phyloP scores from a whole-genome alignment of 306 rosid genomes.

The Cotoneaster glaucophyllus region DNA sequence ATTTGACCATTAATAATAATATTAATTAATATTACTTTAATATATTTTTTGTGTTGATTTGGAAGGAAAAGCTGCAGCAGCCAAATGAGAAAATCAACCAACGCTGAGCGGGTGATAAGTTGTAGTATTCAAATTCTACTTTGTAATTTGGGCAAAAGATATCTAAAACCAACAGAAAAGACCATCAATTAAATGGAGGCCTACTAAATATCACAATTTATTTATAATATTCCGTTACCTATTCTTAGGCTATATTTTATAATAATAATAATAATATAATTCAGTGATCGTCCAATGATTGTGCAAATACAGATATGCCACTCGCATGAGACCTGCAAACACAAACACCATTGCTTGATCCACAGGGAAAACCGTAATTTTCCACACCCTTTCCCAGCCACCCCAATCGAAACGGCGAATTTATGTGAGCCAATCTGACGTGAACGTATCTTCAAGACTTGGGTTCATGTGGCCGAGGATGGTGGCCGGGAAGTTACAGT shows the following conservation, averaged over 20 bases:
- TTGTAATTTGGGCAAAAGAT: no score
- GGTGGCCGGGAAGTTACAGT: conserved; percentile 30
- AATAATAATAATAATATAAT: no score
- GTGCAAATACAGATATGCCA: not conserved
- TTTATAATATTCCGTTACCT: not conserved
- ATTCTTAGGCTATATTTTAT: not conserved
- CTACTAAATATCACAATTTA: not conserved
- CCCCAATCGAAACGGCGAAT: conserved; percentile 6
- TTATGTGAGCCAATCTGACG: conserved; percentile 1
- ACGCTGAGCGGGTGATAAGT: no score
- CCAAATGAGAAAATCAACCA: no score
- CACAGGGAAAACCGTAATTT: conserved; percentile 1
- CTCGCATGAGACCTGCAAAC: not conserved
- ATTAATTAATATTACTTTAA: no score
- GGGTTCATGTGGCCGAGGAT: not conserved
- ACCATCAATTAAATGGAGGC: no score
- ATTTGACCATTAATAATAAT: no score
- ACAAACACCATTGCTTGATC: conserved; percentile 2
- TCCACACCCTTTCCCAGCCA: conserved; percentile 1
- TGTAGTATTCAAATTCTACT: no score
- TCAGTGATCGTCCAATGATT: not conserved
- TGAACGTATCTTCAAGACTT: not conserved
- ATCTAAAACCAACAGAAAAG: no score
- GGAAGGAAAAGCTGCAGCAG: no score
- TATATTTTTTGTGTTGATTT: no score